Conservation (phyloP, 352 stramenopile species). For the Pythium dissimile region DNA sequence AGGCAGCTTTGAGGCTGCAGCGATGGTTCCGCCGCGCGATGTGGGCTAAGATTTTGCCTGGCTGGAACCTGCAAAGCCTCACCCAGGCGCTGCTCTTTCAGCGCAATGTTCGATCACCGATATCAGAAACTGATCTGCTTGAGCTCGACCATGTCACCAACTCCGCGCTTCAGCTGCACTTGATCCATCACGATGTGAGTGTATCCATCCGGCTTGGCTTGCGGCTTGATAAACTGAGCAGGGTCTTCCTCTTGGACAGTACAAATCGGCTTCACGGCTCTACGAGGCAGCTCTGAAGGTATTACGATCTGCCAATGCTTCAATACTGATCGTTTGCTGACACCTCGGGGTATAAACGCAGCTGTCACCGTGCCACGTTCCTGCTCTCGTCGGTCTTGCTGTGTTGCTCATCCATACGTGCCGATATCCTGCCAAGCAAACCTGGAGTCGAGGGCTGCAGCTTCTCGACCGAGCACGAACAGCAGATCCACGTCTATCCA, state of each 20-base stretch:
- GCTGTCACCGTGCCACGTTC: slow-evolving; percentile 32
- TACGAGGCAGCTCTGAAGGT: slow-evolving; percentile 62
- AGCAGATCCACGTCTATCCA: slow-evolving; percentile 6
- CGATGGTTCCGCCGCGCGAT: slow-evolving; percentile 49
- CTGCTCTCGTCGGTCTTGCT: slow-evolving; percentile 43
- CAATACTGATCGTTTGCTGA: too few species aligned
- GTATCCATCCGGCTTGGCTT: not conserved
- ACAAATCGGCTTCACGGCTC: slow-evolving; percentile 38
- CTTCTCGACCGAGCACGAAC: slow-evolving; percentile 31
- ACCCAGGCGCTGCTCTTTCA: slow-evolving; percentile 41
- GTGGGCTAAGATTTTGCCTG: slow-evolving; percentile 40
- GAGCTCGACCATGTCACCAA: slow-evolving; percentile 36
- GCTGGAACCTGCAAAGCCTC: slow-evolving; percentile 39
- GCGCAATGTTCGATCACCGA: slow-evolving; percentile 4
- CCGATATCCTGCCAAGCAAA: slow-evolving; percentile 52
- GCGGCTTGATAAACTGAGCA: not conserved
- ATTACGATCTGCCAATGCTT: too few species aligned
- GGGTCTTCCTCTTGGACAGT: slow-evolving; percentile 22
- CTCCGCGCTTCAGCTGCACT: slow-evolving; percentile 42
- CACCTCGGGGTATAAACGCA: too few species aligned
- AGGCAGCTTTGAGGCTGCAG: slow-evolving; percentile 37
- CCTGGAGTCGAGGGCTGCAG: slow-evolving; percentile 37
- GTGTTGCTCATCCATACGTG: slow-evolving; percentile 55
- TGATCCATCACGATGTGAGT: slow-evolving; percentile 49
- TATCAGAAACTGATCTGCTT: not conserved